Conservation (phyloP, 1,284 basidiomycete species). For the Trametes sp. region DNA sequence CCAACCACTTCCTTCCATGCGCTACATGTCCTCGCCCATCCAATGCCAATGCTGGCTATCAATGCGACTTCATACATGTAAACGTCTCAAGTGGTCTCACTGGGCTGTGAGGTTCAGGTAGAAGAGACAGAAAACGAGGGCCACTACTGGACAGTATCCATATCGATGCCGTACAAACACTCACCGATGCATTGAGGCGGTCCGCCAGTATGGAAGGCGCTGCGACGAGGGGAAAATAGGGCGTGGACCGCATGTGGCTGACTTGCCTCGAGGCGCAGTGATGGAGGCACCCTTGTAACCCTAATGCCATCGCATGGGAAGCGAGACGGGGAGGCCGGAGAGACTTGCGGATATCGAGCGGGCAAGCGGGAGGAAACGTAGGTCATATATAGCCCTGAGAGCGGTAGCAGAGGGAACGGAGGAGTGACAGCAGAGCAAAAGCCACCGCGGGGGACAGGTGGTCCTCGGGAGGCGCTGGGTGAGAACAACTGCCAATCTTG, state of each 20-base stretch:
- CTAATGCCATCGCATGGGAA: slow-evolving; percentile 11
- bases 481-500: slow-evolving; percentile 22
- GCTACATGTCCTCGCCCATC: no score
- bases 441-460: slow-evolving; percentile 17
- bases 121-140: no score
- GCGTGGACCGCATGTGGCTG: not conserved
- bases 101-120: no score
- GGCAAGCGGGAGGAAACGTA: not conserved
- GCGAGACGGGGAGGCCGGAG: slow-evolving; percentile 20
- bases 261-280: not conserved
- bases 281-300: not conserved
- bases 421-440: slow-evolving; percentile 11
- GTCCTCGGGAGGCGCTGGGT: slow-evolving; percentile 16
- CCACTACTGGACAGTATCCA: not conserved
- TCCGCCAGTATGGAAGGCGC: not conserved
- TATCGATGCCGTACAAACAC: not conserved
- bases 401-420: slow-evolving; percentile 11
- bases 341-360: not conserved
- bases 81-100: no score
- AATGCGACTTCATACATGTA: no score
- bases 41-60: no score
- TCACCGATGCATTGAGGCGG: not conserved
- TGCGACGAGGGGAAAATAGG: not conserved
- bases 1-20: no score
- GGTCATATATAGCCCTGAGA: slow-evolving; percentile 27